phyloP scores from a whole-genome alignment of 202 grass and related monocot species.

The Panicum virgatum region DNA sequence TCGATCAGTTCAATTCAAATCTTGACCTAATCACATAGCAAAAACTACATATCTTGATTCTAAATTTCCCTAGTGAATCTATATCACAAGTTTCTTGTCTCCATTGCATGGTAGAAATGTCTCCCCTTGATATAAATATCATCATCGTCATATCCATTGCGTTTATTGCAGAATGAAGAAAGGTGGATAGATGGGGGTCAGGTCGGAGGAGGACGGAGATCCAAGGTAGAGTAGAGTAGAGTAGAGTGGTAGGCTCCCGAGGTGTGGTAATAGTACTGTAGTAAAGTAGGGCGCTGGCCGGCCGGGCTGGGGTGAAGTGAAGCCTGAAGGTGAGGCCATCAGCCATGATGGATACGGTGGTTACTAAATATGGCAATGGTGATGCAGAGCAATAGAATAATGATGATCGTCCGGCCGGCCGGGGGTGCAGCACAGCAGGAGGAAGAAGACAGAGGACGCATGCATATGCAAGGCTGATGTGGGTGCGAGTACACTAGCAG shows the following conservation, averaged over 20 bases:
- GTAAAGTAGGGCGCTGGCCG: neutral
- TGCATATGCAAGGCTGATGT: slow-evolving; percentile 43
- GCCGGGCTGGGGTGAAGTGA: slow-evolving; percentile 27
- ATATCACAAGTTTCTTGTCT: neutral
- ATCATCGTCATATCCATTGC: neutral
- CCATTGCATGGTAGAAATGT: neutral
- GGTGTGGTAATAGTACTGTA: slow-evolving; percentile 30
- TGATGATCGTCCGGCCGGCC: neutral
- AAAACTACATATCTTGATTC: neutral
- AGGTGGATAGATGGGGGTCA: slow-evolving; percentile 20
- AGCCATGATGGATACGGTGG: slow-evolving; percentile 27
- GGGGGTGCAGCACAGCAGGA: neutral
- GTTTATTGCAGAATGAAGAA: slow-evolving; percentile 5
- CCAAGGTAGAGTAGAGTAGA: neutral
- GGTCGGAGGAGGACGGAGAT: slow-evolving; percentile 4
- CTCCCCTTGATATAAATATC: no score
- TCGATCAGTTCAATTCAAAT: no score
- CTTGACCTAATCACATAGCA: no score
- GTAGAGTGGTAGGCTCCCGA: neutral
- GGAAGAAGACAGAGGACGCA: slow-evolving; percentile 27
- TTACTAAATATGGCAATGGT: slow-evolving; percentile 52
- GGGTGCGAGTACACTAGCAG: slow-evolving; percentile 12
- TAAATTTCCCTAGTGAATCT: neutral
- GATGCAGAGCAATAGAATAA: slow-evolving; percentile 39
- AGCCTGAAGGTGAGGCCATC: neutral